Percentiles rank a stretch among this genome's conserved stretches.
These are phyloP conservation scores for Corniculantispora saksenae DNA, from an alignment of 2,329 filamentous ascomycete species.

Conservation along the genomic window DNA sequence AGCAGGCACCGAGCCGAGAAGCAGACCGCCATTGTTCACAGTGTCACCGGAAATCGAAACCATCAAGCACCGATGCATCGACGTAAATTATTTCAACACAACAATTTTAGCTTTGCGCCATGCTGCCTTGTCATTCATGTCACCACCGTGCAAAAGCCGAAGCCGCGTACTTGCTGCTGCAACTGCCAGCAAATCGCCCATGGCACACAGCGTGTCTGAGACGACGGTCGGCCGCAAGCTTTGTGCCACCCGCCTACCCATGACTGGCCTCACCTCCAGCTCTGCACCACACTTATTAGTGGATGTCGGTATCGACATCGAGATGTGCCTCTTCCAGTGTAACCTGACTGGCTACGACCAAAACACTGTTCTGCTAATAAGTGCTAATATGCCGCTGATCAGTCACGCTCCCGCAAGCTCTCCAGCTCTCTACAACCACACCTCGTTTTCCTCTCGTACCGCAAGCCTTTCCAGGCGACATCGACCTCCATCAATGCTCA, in stretches of 20 bases:
- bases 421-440: background rate
- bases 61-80: background rate
- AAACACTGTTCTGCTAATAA: background rate
- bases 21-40: background rate
- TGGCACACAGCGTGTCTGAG: background rate
- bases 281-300: slow-evolving; percentile 14
- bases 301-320: slow-evolving; percentile 4
- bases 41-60: background rate
- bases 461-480: background rate
- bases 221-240: background rate
- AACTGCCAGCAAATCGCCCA: background rate
- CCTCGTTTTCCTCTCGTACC: background rate
- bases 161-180: background rate
- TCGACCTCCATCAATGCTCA: background rate
- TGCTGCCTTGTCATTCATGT: background rate
- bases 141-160: slow-evolving; percentile 1
- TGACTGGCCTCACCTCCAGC: slow-evolving; percentile 2
- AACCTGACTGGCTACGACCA: background rate
- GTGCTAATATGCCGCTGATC: background rate
- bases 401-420: background rate
- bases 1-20: background rate
- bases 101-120: background rate
- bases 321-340: slow-evolving; percentile 2
- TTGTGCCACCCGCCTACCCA: background rate
- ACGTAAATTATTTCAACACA: background rate